Evolutionary conservation across 768 basidiomycete genomes (phyloP).

Genomic region (Vararia minispora): DNA sequence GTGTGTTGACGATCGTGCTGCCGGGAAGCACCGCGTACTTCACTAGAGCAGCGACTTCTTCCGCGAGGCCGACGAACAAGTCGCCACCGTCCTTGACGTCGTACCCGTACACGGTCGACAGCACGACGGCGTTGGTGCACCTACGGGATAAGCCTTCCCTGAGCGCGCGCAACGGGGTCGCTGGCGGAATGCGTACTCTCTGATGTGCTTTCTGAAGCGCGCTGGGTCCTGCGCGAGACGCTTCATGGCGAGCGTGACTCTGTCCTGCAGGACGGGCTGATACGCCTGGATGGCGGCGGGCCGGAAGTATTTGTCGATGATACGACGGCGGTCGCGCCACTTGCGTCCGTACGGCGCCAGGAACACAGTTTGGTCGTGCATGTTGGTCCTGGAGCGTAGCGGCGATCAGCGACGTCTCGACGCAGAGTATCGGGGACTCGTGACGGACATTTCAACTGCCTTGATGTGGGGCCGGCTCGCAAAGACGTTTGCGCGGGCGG

Average conservation of each 20-base stretch:
- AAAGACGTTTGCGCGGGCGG: constrained; percentile 1
- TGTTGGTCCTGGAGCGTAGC: constrained; percentile 1
- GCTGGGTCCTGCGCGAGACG: constrained; percentile 3
- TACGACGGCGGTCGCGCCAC: constrained; percentile 5
- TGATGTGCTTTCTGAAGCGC: constrained; percentile 2
- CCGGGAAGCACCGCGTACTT: constrained; percentile 4
- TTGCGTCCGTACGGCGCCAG: constrained; percentile 4
- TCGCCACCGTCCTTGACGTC: constrained; percentile 6
- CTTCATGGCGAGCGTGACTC: constrained; percentile 3
- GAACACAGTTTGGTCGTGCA: constrained; percentile 5
- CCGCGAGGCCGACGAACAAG: constrained; percentile 4
- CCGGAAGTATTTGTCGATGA: constrained; percentile 4
- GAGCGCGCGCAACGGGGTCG: neutral
- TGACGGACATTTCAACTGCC: constrained; percentile 6
- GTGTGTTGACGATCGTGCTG: constrained; percentile 1
- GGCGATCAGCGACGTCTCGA: neutral
- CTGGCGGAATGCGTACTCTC: constrained; percentile 1
- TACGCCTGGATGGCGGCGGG: constrained; percentile 1
- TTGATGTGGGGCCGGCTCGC: constrained; percentile 3
- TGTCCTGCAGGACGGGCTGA: too few relatives aligned
- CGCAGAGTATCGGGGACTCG: neutral
- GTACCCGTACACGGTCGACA: constrained; percentile 6
- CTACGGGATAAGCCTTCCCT: neutral
- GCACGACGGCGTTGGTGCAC: constrained; percentile 1
- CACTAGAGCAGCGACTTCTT: constrained; percentile 2